phyloP scores from a whole-genome alignment of 148 eudicot genomes.

The Suaeda aralocaspica region DNA sequence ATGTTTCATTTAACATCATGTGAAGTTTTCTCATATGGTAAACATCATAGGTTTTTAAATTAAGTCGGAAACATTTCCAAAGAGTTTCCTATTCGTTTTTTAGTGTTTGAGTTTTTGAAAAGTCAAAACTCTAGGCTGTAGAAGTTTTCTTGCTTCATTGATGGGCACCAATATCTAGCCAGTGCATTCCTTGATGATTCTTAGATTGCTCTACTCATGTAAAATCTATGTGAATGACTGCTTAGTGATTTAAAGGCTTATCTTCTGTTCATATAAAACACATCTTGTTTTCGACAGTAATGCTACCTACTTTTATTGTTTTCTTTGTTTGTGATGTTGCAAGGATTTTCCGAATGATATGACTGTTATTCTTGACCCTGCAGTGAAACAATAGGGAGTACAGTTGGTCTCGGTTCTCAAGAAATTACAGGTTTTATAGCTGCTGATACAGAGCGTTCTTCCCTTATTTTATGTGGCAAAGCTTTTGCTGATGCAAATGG shows the following conservation, averaged over 20 bases:
- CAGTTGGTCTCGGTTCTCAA: neutral
- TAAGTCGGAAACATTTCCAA: too few relatives aligned
- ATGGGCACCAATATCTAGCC: neutral
- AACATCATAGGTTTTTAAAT: too few relatives aligned
- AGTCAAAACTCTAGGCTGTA: too few relatives aligned
- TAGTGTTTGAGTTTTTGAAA: too few relatives aligned
- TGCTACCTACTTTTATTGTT: neutral
- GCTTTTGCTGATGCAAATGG: constrained; percentile 14
- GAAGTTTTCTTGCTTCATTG: too few relatives aligned
- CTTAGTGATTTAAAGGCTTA: neutral
- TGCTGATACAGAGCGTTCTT: constrained; percentile 17
- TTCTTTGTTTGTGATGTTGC: neutral
- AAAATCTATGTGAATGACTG: neutral
- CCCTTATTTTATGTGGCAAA: constrained; percentile 13
- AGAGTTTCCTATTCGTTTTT: too few relatives aligned
- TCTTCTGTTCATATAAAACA: neutral
- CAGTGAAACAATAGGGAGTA: constrained; percentile 13
- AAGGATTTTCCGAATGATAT: neutral
- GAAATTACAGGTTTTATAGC: constrained; percentile 7
- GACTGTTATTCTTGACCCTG: constrained; percentile 1
- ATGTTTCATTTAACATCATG: too few relatives aligned
- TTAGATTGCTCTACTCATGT: neutral
- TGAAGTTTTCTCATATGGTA: too few relatives aligned
- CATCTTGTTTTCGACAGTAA: neutral
- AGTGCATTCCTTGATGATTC: neutral